phyloP scores from a whole-genome alignment of 257 asterid genomes.

The Forsythia suspensa region DNA sequence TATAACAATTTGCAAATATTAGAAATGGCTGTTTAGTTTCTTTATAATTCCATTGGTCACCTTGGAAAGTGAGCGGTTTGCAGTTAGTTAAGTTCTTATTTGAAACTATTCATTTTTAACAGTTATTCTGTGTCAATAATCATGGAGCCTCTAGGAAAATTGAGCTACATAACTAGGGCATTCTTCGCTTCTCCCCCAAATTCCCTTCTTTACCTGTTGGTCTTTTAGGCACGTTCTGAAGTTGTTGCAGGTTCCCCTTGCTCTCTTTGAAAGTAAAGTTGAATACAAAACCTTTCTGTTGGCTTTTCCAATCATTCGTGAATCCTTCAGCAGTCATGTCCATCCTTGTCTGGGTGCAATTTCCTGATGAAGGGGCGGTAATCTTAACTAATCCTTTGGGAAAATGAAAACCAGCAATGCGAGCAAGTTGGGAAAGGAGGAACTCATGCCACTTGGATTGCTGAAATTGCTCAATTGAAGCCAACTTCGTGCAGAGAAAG shows the following conservation, averaged over 20 bases:
- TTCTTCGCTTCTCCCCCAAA: neutral
- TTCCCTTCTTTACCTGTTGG: neutral
- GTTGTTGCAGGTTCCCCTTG: neutral
- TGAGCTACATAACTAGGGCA: too few relatives aligned
- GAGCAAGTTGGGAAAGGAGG: neutral
- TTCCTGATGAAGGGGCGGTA: neutral
- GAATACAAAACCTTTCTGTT: neutral
- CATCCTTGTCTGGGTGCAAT: neutral
- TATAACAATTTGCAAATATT: too few relatives aligned
- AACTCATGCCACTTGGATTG: neutral
- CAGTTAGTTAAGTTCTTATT: too few relatives aligned
- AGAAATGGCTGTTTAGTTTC: neutral
- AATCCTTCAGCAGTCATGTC: neutral
- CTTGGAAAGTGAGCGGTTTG: neutral
- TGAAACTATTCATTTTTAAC: neutral
- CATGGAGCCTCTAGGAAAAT: neutral
- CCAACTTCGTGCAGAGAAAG: constrained; percentile 26
- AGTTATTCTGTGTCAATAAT: neutral
- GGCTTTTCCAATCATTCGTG: neutral
- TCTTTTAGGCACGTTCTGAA: neutral
- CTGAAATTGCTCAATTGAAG: neutral
- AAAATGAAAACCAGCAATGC: neutral
- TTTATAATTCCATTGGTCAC: neutral
- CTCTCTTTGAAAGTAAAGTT: neutral
- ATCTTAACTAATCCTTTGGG: neutral